Percentiles rank a stretch among this genome's conserved stretches.
Conservation (phyloP, 192 early-diverging fungal genomes). For the Rhizophagus clarus region DNA sequence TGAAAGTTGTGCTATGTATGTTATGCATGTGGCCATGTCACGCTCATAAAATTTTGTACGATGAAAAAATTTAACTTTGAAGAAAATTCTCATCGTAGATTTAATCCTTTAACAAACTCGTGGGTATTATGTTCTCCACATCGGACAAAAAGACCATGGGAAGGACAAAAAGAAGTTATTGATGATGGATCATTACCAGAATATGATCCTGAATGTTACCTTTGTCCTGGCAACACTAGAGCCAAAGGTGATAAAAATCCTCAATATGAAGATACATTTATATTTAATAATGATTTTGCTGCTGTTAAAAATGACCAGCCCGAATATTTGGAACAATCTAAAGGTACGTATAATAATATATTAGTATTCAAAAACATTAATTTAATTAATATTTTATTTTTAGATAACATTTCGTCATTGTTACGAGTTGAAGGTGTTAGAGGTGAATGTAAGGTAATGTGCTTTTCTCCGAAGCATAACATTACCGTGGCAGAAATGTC, state of each 20-base stretch:
- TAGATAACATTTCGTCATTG: slow-evolving; percentile 37
- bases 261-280: slow-evolving; percentile 74
- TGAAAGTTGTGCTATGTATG: no score
- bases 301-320: slow-evolving; percentile 75
- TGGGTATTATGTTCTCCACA: slow-evolving; percentile 99
- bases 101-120: slow-evolving; percentile 86
- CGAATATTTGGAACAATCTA: slow-evolving; percentile 4
- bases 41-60: background rate
- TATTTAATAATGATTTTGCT: slow-evolving; percentile 94
- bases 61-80: slow-evolving; percentile 51
- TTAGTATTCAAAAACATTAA: background rate
- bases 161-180: slow-evolving; percentile 65
- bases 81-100: slow-evolving; percentile 77
- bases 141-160: slow-evolving; percentile 93
- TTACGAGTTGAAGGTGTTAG: slow-evolving; percentile 62
- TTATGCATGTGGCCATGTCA: no score
- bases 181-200: slow-evolving; percentile 46
- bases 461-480: slow-evolving; percentile 90
- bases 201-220: slow-evolving; percentile 82
- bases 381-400: slow-evolving; percentile 1
- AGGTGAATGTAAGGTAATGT: slow-evolving; percentile 89
- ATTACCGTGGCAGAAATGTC: slow-evolving; percentile 88
- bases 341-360: background rate
- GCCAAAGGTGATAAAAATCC: slow-evolving; percentile 76
- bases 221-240: slow-evolving; percentile 87